These are phyloP conservation scores for Coprinellus micaceus DNA, from an alignment of 768 basidiomycete genomes.

Conservation along the genomic window DNA sequence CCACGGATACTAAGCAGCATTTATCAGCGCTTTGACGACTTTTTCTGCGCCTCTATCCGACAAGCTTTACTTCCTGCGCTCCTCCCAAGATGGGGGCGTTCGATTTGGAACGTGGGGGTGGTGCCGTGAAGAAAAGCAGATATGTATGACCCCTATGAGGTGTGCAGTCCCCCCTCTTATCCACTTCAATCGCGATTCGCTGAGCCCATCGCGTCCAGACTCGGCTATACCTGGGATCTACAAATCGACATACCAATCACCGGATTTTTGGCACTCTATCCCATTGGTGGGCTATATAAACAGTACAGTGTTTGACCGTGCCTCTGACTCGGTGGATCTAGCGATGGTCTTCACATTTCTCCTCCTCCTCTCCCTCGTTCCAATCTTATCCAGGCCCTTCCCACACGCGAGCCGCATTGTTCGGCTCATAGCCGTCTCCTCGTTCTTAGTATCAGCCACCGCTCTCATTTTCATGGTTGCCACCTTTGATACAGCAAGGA, in stretches of 20 bases:
- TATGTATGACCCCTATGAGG: slow-evolving; percentile 27
- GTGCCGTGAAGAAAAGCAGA: slow-evolving; percentile 32
- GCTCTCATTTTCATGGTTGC: slow-evolving; percentile 38
- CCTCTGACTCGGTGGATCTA: neutral
- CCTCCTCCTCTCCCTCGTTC: neutral
- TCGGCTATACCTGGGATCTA: slow-evolving; percentile 38
- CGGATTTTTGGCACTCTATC: slow-evolving; percentile 33
- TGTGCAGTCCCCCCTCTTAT: slow-evolving; percentile 13
- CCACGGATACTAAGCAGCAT: no score
- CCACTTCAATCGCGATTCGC: neutral
- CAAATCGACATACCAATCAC: slow-evolving; percentile 32
- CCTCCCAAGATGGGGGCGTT: slow-evolving; percentile 37
- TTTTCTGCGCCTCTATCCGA: slow-evolving; percentile 32
- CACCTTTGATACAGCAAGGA: slow-evolving; percentile 30
- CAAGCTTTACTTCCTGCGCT: slow-evolving; percentile 33
- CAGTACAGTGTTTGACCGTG: neutral
- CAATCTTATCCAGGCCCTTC: neutral
- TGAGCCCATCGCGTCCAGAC: slow-evolving; percentile 15
- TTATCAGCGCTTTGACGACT: slow-evolving; percentile 26
- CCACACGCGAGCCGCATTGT: slow-evolving; percentile 26
- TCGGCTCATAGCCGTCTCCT: slow-evolving; percentile 26
- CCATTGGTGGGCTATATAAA: slow-evolving; percentile 24
- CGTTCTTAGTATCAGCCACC: slow-evolving; percentile 26
- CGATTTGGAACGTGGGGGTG: slow-evolving; percentile 41
- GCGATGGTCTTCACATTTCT: neutral